Conservation (phyloP, 345 rosid species). For the Eucalyptus sp. region DNA sequence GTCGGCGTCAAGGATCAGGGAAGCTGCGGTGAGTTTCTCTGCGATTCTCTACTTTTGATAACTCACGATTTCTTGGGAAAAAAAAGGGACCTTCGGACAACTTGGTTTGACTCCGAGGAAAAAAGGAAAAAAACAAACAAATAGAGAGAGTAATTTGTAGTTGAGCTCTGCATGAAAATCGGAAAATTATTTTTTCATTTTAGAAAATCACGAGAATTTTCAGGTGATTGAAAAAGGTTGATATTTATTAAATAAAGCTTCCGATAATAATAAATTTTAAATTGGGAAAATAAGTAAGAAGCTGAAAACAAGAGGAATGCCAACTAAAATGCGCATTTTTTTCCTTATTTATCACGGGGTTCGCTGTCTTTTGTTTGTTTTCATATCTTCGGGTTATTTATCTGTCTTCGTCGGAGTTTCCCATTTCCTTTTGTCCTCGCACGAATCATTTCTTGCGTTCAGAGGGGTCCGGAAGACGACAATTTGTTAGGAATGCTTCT, state of each 20-base stretch:
- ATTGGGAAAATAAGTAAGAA: not conserved
- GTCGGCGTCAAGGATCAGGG: constrained; percentile 73
- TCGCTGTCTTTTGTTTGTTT: not conserved
- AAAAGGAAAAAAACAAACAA: accelerated
- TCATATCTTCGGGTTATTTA: not conserved
- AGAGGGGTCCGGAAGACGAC: not conserved
- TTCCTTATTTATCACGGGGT: not conserved
- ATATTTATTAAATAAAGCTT: not conserved
- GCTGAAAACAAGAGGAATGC: not conserved
- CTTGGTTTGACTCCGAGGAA: not conserved
- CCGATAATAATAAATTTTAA: not conserved
- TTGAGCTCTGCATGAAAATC: not conserved
- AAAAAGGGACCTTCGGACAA: not conserved
- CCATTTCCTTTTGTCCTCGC: not conserved
- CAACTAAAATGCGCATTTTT: not conserved
- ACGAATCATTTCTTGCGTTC: not conserved
- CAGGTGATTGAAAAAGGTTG: not conserved
- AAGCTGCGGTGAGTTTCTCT: constrained; percentile 51
- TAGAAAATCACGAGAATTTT: not conserved
- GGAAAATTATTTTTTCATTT: not conserved
- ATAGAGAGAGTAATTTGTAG: not conserved
- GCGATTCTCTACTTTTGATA: not conserved
- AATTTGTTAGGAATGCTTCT: not conserved
- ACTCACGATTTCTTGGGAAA: not conserved
- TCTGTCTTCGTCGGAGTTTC: not conserved